Percentiles rank a stretch among this genome's conserved stretches.
These are phyloP conservation scores for Metschnikowia noctiluminum DNA, from an alignment of 805 yeast genomes.

Conservation along the genomic window DNA sequence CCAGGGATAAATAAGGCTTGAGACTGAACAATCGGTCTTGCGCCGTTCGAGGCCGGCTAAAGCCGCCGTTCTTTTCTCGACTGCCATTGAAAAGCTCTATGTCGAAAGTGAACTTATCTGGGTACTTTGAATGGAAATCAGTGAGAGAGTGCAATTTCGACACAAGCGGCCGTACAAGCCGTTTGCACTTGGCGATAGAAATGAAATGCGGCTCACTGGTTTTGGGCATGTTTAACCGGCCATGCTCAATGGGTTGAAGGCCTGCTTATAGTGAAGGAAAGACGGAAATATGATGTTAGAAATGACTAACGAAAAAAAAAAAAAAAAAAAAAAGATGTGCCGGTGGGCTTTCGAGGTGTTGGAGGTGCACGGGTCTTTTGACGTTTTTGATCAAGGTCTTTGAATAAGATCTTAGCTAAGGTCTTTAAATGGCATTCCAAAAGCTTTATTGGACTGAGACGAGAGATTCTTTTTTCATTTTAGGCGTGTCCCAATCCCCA, in stretches of 20 bases:
- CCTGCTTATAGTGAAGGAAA: background rate
- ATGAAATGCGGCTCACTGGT: slow-evolving; percentile 4
- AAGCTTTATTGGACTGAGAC: too few relatives aligned
- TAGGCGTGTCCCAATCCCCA: too few relatives aligned
- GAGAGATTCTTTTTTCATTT: too few relatives aligned
- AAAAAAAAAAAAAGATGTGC: too few relatives aligned
- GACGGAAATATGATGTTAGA: too few relatives aligned
- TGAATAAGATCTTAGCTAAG: too few relatives aligned
- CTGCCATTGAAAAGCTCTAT: background rate
- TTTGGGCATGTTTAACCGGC: slow-evolving; percentile 1
- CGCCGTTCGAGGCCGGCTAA: slow-evolving; percentile 16
- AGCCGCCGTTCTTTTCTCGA: background rate
- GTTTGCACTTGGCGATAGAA: slow-evolving; percentile 27
- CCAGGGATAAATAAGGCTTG: slow-evolving; percentile 25
- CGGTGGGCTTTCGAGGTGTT: too few relatives aligned
- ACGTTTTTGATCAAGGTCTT: too few relatives aligned
- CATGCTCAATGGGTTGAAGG: background rate
- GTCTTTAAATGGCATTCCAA: too few relatives aligned
- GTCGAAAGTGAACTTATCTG: slow-evolving; percentile 17
- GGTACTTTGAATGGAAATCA: slow-evolving; percentile 26
- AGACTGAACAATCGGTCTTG: slow-evolving; percentile 24
- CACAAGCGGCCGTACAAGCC: slow-evolving; percentile 35
- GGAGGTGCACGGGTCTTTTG: too few relatives aligned
- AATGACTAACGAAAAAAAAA: too few relatives aligned
- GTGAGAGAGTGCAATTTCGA: slow-evolving; percentile 35